Base-by-base conservation (phyloP, 352 stramenopile genomes). In the Phytophthora lateralis region DNA sequence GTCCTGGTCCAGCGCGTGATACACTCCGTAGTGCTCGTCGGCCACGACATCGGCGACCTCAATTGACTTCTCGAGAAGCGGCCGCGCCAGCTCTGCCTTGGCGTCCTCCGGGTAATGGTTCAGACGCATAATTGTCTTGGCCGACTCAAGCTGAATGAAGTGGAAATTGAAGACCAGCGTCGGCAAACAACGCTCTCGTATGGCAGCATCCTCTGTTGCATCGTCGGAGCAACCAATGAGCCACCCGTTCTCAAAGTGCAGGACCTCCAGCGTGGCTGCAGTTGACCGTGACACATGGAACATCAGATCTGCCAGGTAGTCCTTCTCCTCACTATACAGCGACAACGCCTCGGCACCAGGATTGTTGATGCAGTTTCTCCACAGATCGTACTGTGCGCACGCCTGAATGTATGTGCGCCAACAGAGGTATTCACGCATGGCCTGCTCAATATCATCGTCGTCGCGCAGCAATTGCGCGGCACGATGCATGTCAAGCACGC, bases 241-340 rank as follows among this genome's bases (percentile, higher is more conserved):
- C 87, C 87, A 95, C 10, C 81, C 87, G 20, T 89, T 73, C 55
- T 91, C 84, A 60, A 95, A 95, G 38, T 92, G 81, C 45, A 95
- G 71, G 32, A 76, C 82, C 32, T 90, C 82, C n/a, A 89, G 50
- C n/a, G 85, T 71, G 8, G 71, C 73, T 1, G 67, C 69, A 26
- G 70, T 69, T 0, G 84, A 78, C 4, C 76, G 66, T 10, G 84
- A 83, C 10, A 84, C 80, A 42, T 91, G 81, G 61, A 90, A 89
- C 78, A 91, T 91, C 18, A 95, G 63, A 34, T 91, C 81, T 5
- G 73, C 71, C 37, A 94, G 50, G 48, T 86, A 87, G 11, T 86
- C 70, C 63, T 93, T 92, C 63, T 94, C 85, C 53, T 95, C 81
- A 30, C 66, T 86, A 60, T 92, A 94, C 14, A 86, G 59, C 17